Base-by-base conservation (phyloP, 2,329 filamentous ascomycete species). In the Ophiostoma sp. region DNA sequence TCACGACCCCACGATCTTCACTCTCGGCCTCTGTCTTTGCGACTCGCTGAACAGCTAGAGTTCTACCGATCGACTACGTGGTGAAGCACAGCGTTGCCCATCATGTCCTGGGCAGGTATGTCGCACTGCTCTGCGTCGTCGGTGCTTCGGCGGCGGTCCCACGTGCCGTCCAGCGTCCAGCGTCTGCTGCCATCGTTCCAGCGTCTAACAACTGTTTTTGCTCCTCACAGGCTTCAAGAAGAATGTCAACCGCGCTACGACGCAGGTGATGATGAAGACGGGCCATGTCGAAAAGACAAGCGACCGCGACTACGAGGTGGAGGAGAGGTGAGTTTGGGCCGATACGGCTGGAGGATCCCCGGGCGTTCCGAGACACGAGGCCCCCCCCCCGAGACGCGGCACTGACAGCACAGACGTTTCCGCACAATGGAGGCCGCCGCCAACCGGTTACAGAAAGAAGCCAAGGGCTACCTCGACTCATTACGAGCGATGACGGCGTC, bases 241-340 rank as follows among this genome's bases (percentile, higher is more conserved):
- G 80, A 96, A 96, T 88, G 93, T 98, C 83, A 94, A 95, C 84
- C 92, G 95, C 82, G 94, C 94, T 75, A 97, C 94, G 80, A 99
- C 96, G 81, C 93, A 97, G 88, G 94, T 98, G 72, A 97, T 99
- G 92, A 98, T 99, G 94, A 99, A 99, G 86, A 96, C 93, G 69
- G 92, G 95, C 70, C 95, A 98, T 82, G 96, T 99, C 75, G 95
- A 99, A 81, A 94, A 95, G 82, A 99, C 95, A 40, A 97, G 94
- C 78, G 95, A 99, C 81, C 92, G 96, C 74, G 95, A 98, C 78
- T 99, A 98, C 79, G 95, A 98, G 80, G 94, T 98, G 67, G 96
- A 99, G 79, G 92, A 96, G 80, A 88, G 91, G 89, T 93, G 78
- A 58, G 69, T 36, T 27, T 27, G 40, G 27, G 3, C 52, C 49